These are phyloP conservation scores for Solanum paucissectum DNA, from an alignment of 257 asterid genomes.

Conservation along the genomic window DNA sequence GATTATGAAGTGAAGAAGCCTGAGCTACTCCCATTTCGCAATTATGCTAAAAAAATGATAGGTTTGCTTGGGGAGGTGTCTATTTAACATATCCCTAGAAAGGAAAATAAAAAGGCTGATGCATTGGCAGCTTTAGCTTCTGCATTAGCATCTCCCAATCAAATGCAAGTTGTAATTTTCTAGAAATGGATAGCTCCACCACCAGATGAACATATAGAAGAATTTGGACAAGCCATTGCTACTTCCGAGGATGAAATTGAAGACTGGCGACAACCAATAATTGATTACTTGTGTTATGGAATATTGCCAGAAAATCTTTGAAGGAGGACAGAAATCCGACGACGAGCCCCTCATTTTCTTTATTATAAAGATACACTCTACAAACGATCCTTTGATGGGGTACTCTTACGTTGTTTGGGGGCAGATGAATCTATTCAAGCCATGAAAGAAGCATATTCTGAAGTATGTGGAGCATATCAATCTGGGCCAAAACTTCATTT, in stretches of 20 bases:
- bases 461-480: background rate
- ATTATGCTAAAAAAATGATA: no score
- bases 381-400: accelerated
- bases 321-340: accelerated
- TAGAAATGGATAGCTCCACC: no score
- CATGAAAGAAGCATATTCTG: background rate
- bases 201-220: no score
- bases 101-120: background rate
- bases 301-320: no score
- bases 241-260: background rate
- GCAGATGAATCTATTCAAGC: background rate
- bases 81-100: background rate
- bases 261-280: background rate
- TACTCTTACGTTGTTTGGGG: background rate
- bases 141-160: background rate
- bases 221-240: no score
- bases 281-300: background rate
- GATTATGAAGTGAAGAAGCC: no score
- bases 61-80: background rate
- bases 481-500: background rate
- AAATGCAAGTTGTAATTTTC: no score
- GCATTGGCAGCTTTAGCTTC: no score
- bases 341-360: background rate
- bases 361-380: no score
- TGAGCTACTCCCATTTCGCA: background rate